Base-by-base conservation (phyloP, 257 asterid genomes). In the Rhazya stricta region DNA sequence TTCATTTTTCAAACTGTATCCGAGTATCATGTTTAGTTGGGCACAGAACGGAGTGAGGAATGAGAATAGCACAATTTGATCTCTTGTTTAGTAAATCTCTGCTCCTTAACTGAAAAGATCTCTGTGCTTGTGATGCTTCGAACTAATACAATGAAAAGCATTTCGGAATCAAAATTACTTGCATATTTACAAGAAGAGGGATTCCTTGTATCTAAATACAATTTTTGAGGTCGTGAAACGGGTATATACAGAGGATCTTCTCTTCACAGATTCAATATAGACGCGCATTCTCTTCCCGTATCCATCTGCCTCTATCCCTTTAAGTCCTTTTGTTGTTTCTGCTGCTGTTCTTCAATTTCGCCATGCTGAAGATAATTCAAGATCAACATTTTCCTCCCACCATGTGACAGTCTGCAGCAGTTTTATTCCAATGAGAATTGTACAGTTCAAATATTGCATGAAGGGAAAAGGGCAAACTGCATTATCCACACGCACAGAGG, bases 361-460 rank as follows among this genome's bases (percentile, higher is more conserved):
- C 99, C 99, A 94, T 48, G 89, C 96, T 6, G 99, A 77, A 63
- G 98, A 94, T 29, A 71, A 71, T 78, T 91, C 98, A 18, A 87
- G 76, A 46, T 90, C 96, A 30, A 85, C 84, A 41, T 81, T 89
- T 88, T 94, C 94, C 85, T 94, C 98, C 98, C 98, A 94, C 98
- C 98, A 94, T 39, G 98, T 94, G 29, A 87, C 84, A 74, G 82
- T 89, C 99, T 66, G 50, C 69, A 62, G 43, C 25, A 62, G 43
- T 16, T 32, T 1, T 4, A 62, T 76, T 58, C 15, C 25, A 25
- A 25, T 51, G 73, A 50, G 56, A 61, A 54, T 30, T 21, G 39
- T 63, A 67, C 42, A 78, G 74, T 72, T 45, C 34, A 25, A 67
- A 25, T 37, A 66, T 65, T 48, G 29, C 60, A 19, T 9, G 11